phyloP scores from a whole-genome alignment of 2,329 filamentous ascomycete genomes.

The Pseudogymnoascus sp. region DNA sequence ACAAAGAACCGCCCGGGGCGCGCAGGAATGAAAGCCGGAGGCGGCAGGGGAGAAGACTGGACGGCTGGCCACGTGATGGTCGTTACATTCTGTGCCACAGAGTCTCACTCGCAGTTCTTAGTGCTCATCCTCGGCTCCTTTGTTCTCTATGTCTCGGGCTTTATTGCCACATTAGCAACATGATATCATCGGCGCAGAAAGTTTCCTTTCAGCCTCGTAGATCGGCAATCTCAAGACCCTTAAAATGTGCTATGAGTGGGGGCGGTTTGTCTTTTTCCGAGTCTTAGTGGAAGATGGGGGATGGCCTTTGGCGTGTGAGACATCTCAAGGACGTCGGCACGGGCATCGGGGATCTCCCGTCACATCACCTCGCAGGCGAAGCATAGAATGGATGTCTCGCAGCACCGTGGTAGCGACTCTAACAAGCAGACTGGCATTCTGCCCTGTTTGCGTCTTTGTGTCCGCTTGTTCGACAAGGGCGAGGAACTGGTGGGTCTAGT shows the following conservation, averaged over 20 bases:
- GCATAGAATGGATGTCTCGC: neutral
- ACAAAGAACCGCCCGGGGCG: slow-evolving; percentile 7
- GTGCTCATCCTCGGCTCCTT: neutral
- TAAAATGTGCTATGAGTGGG: neutral
- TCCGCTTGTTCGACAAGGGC: neutral
- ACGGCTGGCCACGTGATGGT: neutral
- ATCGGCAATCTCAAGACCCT: neutral
- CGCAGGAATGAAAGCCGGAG: slow-evolving; percentile 4
- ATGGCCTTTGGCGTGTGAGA: neutral
- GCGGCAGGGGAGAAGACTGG: neutral
- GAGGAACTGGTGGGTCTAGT: neutral
- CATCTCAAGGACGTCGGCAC: neutral
- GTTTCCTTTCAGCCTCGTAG: neutral
- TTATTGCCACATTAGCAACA: neutral
- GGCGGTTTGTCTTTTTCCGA: neutral
- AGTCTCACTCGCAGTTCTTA: neutral
- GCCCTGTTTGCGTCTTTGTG: neutral
- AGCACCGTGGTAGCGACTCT: neutral
- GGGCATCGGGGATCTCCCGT: neutral
- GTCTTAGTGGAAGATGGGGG: neutral
- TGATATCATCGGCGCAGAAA: neutral
- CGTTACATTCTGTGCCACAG: neutral
- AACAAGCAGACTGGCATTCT: neutral
- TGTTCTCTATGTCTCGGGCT: neutral
- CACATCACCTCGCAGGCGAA: neutral